Base-by-base conservation (phyloP, 192 early-diverging fungal species). In the Coemansia sp. region DNA sequence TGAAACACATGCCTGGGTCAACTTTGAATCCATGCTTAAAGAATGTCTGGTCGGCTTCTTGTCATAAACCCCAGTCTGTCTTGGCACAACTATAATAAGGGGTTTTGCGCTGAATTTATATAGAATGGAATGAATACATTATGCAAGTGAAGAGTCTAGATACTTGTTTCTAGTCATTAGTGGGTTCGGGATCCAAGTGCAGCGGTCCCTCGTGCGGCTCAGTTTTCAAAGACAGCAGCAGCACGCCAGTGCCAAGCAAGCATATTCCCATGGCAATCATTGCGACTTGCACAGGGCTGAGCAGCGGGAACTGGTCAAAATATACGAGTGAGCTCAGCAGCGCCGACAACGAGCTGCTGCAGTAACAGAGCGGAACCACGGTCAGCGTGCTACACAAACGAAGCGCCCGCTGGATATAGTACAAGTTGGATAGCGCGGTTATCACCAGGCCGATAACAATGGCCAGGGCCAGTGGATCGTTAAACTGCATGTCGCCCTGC, bases 1-100 rank as follows among this genome's bases (percentile, higher is more conserved):
- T 55, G 83, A 87, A 49, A 93, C 89, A 10, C 97, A 98, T 77
- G 82, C 90, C 55, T 98, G 97, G 97, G 95, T 98, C 19, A 98
- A 98, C 69, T 80, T 88, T 21, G 94, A 97, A n/a, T 84, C 76
- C 19, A 84, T 96, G 78, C 81, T 96, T 23, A 91, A 94, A 52
- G 84, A 86, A 53, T 96, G 95, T 54, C 66, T 90, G 11, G 87
- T 93, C 22, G 91, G 91, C 2, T 63, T 79, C 41, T 17, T 49
- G n/a, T 3, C 48, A 49, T 45, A 15, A 12, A 12, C 39, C 2
- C 9, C 7, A 41, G 41, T 45, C 14, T 45, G 32, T 35, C 32
- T 35, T 35, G 32, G 7, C 32, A 35, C 5, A 35, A 35, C 32
- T 35, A 35, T 35, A 35, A 8, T 6, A 8, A 7, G 32, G 0